phyloP scores from a whole-genome alignment of 1,284 basidiomycete species.

The Peniophora sp. region DNA sequence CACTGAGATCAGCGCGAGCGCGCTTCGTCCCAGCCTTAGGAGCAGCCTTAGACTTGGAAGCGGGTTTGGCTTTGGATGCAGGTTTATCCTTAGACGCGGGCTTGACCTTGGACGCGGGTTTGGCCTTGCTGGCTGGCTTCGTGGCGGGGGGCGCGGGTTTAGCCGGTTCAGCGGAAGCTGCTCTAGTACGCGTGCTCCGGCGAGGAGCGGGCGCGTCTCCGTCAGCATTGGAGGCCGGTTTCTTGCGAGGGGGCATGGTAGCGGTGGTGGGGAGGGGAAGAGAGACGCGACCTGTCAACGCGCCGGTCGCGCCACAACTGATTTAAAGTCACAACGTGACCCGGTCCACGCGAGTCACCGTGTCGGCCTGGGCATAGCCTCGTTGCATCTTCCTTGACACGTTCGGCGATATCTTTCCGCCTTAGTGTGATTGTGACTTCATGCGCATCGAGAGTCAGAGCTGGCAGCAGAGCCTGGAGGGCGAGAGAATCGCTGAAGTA shows the following conservation, averaged over 20 bases:
- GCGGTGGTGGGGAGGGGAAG: not conserved
- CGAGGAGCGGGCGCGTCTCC: constrained; percentile 1
- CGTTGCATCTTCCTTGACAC: not conserved
- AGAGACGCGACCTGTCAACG: not conserved
- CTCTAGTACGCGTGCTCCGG: not conserved
- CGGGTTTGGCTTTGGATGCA: constrained; percentile 7
- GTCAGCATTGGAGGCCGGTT: constrained; percentile 6
- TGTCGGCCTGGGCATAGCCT: not conserved
- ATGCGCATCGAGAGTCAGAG: no score
- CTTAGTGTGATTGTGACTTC: no score
- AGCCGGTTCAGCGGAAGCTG: not conserved
- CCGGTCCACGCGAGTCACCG: no score
- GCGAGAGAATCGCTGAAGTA: no score
- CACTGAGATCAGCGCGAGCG: constrained; percentile 13
- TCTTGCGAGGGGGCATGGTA: constrained; percentile 26
- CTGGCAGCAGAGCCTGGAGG: no score
- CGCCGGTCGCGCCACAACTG: not conserved
- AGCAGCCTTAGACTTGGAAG: constrained; percentile 12
- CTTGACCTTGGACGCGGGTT: constrained; percentile 12
- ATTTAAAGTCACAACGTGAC: not conserved
- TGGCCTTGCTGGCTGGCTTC: constrained; percentile 8
- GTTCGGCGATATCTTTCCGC: not conserved
- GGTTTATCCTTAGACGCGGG: constrained; percentile 15
- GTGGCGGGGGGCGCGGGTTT: constrained; percentile 2
- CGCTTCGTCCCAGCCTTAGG: constrained; percentile 18